phyloP scores from a whole-genome alignment of 805 yeast genomes.

The Candida tibetensis region DNA sequence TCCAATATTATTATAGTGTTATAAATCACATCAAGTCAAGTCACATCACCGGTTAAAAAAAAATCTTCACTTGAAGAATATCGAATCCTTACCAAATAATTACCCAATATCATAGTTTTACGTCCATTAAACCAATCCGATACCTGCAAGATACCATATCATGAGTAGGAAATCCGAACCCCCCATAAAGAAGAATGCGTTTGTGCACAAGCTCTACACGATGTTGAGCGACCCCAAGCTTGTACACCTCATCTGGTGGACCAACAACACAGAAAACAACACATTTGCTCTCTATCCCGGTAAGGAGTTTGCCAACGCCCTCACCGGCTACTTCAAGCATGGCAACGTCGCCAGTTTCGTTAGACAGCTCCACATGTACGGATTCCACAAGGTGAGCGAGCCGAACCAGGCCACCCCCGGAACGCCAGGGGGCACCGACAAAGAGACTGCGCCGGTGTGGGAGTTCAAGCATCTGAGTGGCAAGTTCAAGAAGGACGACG shows the following conservation, averaged over 20 bases:
- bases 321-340: constrained; percentile 84
- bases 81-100: background rate
- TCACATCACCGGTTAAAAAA: background rate
- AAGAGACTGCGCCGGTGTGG: constrained; percentile 42
- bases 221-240: constrained; percentile 38
- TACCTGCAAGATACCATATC: too few species aligned
- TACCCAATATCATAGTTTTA: background rate
- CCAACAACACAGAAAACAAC: constrained; percentile 42
- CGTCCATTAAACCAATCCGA: too few species aligned
- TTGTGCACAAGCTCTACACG: constrained; percentile 48
- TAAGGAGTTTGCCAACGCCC: constrained; percentile 55
- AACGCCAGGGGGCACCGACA: constrained; percentile 11
- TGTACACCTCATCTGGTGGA: constrained; percentile 39
- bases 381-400: constrained; percentile 79
- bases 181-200: constrained; percentile 51
- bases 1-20: too few species aligned
- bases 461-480: constrained; percentile 56
- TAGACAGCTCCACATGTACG: constrained; percentile 93
- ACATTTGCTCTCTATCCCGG: constrained; percentile 67
- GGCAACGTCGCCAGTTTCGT: constrained; percentile 93
- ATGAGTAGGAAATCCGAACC: constrained; percentile 30
- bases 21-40: too few species aligned
- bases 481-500: constrained; percentile 48
- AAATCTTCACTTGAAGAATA: background rate
- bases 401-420: constrained; percentile 17